Evolutionary conservation across 2,329 filamentous ascomycete species (phyloP).

Genomic region (Bipolaris cookei): DNA sequence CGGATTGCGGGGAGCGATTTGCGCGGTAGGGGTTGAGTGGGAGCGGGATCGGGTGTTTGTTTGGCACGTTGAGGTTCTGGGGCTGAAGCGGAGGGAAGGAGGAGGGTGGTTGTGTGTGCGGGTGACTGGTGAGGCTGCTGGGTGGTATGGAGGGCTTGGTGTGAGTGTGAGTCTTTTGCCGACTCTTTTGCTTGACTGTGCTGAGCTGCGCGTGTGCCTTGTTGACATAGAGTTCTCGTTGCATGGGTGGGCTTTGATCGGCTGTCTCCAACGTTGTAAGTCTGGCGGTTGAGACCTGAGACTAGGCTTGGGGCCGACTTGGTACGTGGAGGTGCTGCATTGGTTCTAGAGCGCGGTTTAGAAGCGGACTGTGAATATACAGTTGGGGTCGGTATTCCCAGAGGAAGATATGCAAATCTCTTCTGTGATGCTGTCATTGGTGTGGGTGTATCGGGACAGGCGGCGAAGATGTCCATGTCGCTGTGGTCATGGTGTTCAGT

Average conservation of each 20-base stretch:
- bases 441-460: slow-evolving; percentile 30
- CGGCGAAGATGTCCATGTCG: neutral
- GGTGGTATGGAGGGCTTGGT: too few species aligned
- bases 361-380: neutral
- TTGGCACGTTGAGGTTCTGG: too few species aligned
- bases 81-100: too few species aligned
- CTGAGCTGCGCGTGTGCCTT: too few species aligned
- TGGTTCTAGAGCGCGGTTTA: neutral
- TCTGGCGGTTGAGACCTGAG: neutral
- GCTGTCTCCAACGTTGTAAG: neutral
- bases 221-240: too few species aligned
- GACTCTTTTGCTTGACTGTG: too few species aligned
- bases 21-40: neutral
- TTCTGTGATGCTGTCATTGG: slow-evolving; percentile 28
- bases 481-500: neutral
- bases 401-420: slow-evolving; percentile 20
- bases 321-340: too few species aligned
- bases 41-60: neutral
- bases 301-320: neutral
- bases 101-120: too few species aligned
- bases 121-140: too few species aligned
- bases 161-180: too few species aligned
- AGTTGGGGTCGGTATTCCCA: slow-evolving; percentile 7
- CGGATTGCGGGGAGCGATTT: neutral
- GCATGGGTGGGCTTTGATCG: neutral